Conservation (phyloP, 805 yeast species). For the Metschnikowia gelsemii region DNA sequence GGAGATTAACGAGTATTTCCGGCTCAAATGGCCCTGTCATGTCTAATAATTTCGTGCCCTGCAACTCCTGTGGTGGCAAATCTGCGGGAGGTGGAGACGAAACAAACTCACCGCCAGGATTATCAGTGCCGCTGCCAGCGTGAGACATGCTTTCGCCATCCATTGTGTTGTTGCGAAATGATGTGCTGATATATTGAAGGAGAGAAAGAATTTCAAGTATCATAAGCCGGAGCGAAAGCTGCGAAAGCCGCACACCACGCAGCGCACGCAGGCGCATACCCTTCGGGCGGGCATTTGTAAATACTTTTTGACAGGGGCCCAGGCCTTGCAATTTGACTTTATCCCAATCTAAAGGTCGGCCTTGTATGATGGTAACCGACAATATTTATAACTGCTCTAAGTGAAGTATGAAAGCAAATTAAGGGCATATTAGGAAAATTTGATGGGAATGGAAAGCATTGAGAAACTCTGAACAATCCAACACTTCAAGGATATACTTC, state of each 20-base stretch:
- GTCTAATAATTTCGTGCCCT: not conserved
- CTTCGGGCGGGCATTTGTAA: too few species aligned
- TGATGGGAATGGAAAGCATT: too few species aligned
- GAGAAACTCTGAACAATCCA: too few species aligned
- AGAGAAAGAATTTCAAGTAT: constrained; percentile 4
- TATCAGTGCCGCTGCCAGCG: not conserved
- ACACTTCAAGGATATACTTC: too few species aligned
- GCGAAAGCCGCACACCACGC: constrained; percentile 11
- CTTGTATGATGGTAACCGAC: too few species aligned
- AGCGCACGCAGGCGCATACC: constrained; percentile 1
- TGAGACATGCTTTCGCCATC: constrained; percentile 3
- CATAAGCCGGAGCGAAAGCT: constrained; percentile 1
- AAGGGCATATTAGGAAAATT: too few species aligned
- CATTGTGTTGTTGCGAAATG: constrained; percentile 10
- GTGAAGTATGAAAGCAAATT: too few species aligned
- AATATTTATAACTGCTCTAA: too few species aligned
- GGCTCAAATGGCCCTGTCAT: constrained; percentile 17
- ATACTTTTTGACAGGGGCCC: too few species aligned
- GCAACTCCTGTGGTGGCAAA: constrained; percentile 8
- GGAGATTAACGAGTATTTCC: constrained; percentile 18
- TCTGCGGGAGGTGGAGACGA: constrained; percentile 13
- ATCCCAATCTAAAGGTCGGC: too few species aligned
- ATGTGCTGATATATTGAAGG: not conserved
- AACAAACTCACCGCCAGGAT: not conserved
- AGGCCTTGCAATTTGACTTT: too few species aligned